phyloP scores from a whole-genome alignment of 441 rosid species.

The Brassica hybrid region DNA sequence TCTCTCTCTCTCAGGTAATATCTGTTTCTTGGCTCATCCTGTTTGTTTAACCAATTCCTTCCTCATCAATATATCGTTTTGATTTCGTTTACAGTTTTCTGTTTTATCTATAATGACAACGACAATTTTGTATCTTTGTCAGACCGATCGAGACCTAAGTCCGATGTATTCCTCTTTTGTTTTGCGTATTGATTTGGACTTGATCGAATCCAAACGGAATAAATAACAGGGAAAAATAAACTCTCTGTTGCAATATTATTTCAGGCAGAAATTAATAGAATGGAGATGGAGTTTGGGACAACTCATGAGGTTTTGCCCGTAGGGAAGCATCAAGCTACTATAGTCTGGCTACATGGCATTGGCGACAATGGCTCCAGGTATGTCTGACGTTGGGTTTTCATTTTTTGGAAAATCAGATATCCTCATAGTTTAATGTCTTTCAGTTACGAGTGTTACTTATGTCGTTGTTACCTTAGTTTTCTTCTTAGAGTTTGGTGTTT shows the following conservation, averaged over 20 bases:
- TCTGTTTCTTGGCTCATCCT: no score
- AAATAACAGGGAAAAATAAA: neutral
- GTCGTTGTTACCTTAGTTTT: constrained; percentile 17
- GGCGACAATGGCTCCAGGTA: constrained; percentile 92
- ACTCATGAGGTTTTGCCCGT: constrained; percentile 91
- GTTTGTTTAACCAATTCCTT: no score
- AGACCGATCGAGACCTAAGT: no score
- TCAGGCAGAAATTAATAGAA: constrained; percentile 62
- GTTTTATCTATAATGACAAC: no score
- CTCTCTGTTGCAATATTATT: constrained; percentile 28
- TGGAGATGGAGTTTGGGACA: constrained; percentile 80
- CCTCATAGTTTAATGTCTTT: neutral
- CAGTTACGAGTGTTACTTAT: constrained; percentile 35
- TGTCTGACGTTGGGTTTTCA: neutral
- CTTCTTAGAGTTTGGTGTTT: neutral
- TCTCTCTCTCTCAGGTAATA: no score
- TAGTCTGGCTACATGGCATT: constrained; percentile 97
- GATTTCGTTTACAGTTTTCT: no score
- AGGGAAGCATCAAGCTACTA: constrained; percentile 93
- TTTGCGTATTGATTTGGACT: constrained; percentile 4
- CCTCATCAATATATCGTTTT: no score
- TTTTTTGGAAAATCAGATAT: neutral
- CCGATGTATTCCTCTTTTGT: constrained; percentile 22
- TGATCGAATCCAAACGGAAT: neutral
- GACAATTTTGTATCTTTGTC: no score